Evolutionary conservation across 345 rosid genomes (phyloP).

Genomic region (Linum lewisii): DNA sequence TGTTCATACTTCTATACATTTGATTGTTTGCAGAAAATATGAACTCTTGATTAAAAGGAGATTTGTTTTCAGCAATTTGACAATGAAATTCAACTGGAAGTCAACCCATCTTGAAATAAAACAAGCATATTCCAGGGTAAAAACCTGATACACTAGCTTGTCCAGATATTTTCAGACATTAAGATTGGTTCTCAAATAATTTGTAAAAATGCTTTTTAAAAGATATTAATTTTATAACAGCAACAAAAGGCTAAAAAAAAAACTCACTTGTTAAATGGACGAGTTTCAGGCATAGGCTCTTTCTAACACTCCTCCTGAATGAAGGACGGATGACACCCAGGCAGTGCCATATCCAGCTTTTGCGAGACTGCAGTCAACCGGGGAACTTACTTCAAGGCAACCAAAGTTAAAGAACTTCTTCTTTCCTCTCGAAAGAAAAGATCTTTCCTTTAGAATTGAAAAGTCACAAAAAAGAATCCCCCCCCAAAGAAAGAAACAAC

Average conservation of each 20-base stretch:
- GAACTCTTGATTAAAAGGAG: too few species aligned
- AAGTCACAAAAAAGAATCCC: neutral
- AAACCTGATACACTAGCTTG: too few species aligned
- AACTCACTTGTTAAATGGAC: constrained; percentile 89
- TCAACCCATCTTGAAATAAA: too few species aligned
- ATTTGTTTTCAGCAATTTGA: too few species aligned
- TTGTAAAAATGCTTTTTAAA: too few species aligned
- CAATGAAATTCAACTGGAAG: too few species aligned
- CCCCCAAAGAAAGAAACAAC: constrained; percentile 4
- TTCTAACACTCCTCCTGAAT: constrained; percentile 50
- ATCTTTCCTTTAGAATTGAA: too few species aligned
- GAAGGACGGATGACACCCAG: constrained; percentile 86
- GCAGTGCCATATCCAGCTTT: constrained; percentile 99
- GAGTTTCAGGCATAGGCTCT: constrained; percentile 96
- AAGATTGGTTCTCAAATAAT: too few species aligned
- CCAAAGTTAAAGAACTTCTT: constrained; percentile 1
- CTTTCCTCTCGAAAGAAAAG: constrained; percentile 4
- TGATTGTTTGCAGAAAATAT: too few species aligned
- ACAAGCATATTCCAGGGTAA: too few species aligned
- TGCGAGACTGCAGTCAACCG: constrained; percentile 54
- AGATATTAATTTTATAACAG: neutral
- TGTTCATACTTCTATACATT: too few species aligned
- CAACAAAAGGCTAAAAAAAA: neutral
- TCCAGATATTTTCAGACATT: too few species aligned
- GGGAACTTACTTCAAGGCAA: neutral